Evolutionary conservation across 2,329 filamentous ascomycete species (phyloP), one percentile per base, ranked within the genome.

Genomic region (Penicillium frequentans): DNA sequence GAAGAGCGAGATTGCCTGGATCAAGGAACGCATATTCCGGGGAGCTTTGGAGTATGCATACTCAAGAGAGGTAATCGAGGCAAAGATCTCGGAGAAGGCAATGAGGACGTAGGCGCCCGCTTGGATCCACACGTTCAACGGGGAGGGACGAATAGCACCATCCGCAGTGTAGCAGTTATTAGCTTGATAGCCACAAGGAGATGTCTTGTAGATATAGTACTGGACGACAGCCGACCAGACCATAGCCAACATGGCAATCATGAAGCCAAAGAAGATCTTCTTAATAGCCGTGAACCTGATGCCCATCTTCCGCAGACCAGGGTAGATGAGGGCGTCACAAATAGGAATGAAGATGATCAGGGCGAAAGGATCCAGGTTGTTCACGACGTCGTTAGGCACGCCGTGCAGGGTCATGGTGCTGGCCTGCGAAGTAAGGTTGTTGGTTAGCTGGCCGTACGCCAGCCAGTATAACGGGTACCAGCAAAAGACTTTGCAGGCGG

Each of bases 31-130:
- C 90, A 93, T 93, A 78, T 90, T 91, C 68, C 84, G 85, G 29
- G 89, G 90, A 0, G 89, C 88, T 75, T 91, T 90, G 71, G 86
- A 87, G 78, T 87, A 92, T 27, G 90, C 90, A 63, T 90, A 91
- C 71, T 91, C 89, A 64, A 89, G 84, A 0, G 86, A 86, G 5
- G 84, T 86, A 60, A 86, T 81, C 16, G 78, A 81, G 4, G 82
- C 79, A 84, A 85, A 82, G 66, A 84, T 85, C 67, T 85, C 83
- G 3, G 81, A 83, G 59, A 85, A 78, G 59, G 79, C 83, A 58
- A 83, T 79, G 1, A 86, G 73, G 6, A 83, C 74, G 66, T 82
- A 82, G 6, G 77, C 73, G 1, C 79, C 68, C 11, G 79, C 70
- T 60, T 84, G 81, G 1, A 79, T 70, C 80, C 82, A 84, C 47